A percentile compares a stretch with the other conserved stretches of the same genome.
Conservation (phyloP, 2,329 filamentous ascomycete species). For the Arthrobotrys sinensis region DNA sequence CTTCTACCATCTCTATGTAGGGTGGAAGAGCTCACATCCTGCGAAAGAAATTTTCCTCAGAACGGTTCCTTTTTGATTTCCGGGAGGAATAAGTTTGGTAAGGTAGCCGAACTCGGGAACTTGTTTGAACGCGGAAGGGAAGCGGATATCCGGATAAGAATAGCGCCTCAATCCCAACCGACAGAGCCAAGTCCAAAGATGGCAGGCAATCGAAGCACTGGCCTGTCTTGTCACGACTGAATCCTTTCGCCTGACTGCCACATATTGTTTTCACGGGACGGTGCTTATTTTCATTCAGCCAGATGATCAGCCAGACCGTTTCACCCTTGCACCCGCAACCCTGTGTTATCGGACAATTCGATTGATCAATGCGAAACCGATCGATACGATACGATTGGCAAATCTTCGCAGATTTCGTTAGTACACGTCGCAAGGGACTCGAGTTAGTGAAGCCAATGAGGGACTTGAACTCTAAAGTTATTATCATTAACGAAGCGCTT, state of each 20-base stretch:
- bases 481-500: background rate
- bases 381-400: slow-evolving; percentile 10
- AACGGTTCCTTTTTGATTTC: slow-evolving; percentile 2
- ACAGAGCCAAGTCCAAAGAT: slow-evolving; percentile 34
- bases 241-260: slow-evolving; percentile 6
- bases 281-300: background rate
- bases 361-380: slow-evolving; percentile 13
- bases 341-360: slow-evolving; percentile 19
- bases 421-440: background rate
- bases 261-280: background rate
- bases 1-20: slow-evolving; percentile 19
- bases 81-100: slow-evolving; percentile 5
- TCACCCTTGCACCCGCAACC: background rate
- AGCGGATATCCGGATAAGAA: slow-evolving; percentile 57
- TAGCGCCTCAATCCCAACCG: slow-evolving; percentile 45
- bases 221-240: background rate
- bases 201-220: slow-evolving; percentile 32
- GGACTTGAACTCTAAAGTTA: background rate
- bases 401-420: slow-evolving; percentile 4
- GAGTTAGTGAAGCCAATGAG: slow-evolving; percentile 1
- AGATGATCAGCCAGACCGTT: slow-evolving; percentile 10
- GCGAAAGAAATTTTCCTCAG: background rate
- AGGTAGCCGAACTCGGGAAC: slow-evolving; percentile 48
- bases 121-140: slow-evolving; percentile 56
- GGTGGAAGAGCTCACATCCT: slow-evolving; percentile 25